Evolutionary conservation across 2,329 filamentous ascomycete species (phyloP), one percentile per base, ranked within the genome.

Genomic region (Pezicula carpinea): DNA sequence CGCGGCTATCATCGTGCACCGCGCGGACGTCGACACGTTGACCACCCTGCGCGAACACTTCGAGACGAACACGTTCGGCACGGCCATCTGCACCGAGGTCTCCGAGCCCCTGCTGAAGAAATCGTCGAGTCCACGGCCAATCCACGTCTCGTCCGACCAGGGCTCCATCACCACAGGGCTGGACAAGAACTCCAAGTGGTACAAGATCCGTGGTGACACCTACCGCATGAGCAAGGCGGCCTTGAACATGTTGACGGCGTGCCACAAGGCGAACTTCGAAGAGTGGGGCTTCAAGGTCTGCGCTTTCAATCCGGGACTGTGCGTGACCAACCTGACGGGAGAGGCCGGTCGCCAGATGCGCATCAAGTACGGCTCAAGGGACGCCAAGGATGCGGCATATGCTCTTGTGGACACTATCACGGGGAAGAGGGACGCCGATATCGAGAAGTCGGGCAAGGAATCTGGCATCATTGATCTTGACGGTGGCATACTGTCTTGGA

Each of bases 241-340:
- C 18, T n/a, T 59, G 32, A 57, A 59, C 29, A 59, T 59, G 57
- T 18, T 58, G 4, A 29, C 43, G 4, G 43, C 39, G 14, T 53
- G 46, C 23, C 22, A 54, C 8, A 21, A 44, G 33, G 39, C 14
- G 8, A 40, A 36, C 6, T 47, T 50, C 14, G 46, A 40, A 5
- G 33, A 43, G 10, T 34, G 53, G 43, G 49, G 51, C 13, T 21
- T 53, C 17, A 63, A 59, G 6, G 57, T 58, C 32, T 63, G 60
- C 42, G 58, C 63, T 14, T 49, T 65, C 29, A 60, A 58, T 19
- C 64, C 65, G 4, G 64, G 64, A 0, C 66, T 64, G 44, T 56
- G 67, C 34, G 61, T 66, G 43, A 66, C 64, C 4, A 62, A 67
- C 40, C 56, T 59, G 14, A 51, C 47, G 5, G 47, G 51, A 8